A percentile compares a stretch with the other conserved stretches of the same genome.
phyloP scores from a whole-genome alignment of 2,329 filamentous ascomycete genomes.

The Paramyrothecium sp. region DNA sequence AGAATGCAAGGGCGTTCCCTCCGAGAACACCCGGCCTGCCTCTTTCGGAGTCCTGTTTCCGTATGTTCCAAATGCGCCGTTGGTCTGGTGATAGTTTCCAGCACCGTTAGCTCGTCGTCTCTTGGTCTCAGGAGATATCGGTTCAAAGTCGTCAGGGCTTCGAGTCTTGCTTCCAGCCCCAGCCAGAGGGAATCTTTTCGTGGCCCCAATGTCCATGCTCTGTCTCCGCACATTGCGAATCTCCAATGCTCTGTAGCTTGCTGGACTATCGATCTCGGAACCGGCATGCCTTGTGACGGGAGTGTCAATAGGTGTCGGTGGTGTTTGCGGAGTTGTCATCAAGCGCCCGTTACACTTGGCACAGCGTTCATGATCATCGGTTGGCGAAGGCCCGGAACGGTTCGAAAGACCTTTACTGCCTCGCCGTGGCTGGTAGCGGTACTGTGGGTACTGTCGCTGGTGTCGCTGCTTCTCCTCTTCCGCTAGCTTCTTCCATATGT shows the following conservation, averaged over 20 bases:
- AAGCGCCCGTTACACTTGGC: conserved; percentile 69
- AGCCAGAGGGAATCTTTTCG: neutral
- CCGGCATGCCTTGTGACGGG: conserved; percentile 26
- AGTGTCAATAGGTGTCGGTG: conserved; percentile 44
- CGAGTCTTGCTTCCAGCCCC: conserved; percentile 14
- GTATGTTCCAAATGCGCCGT: conserved; percentile 10
- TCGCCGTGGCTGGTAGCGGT: conserved; percentile 87
- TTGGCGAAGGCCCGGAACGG: conserved; percentile 30
- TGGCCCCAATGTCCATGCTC: neutral
- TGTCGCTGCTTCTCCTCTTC: conserved; percentile 93
- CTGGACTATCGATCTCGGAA: conserved; percentile 14
- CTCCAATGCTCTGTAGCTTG: neutral
- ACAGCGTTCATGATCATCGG: conserved; percentile 58
- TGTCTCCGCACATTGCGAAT: neutral
- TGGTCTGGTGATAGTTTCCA: conserved; percentile 28
- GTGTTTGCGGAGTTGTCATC: conserved; percentile 61
- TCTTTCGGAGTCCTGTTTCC: conserved; percentile 8
- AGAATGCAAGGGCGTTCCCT: conserved; percentile 11
- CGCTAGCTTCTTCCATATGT: conserved; percentile 84
- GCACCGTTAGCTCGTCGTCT: conserved; percentile 57
- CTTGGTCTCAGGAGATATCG: conserved; percentile 53
- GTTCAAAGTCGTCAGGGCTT: conserved; percentile 33
- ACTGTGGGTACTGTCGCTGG: conserved; percentile 85
- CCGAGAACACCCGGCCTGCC: conserved; percentile 15
- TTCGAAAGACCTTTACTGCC: conserved; percentile 35